A percentile compares a stretch with the other conserved stretches of the same genome.
Evolutionary conservation across 2,329 filamentous ascomycete species (phyloP).

Genomic region (Westerdykella aurantiaca): DNA sequence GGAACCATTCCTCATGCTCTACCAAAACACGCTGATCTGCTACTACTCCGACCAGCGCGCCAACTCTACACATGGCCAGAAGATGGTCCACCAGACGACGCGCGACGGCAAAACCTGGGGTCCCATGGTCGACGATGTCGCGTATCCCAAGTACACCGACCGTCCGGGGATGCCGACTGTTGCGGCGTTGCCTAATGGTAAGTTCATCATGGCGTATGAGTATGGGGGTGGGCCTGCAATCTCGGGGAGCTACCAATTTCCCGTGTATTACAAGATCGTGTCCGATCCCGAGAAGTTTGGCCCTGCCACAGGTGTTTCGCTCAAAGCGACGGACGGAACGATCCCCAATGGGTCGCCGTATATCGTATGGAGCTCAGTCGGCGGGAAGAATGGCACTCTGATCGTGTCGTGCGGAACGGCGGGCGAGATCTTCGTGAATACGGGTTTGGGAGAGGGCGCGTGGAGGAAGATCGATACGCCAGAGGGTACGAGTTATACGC

Average conservation of each 20-base stretch:
- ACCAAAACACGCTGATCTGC: conserved; percentile 55
- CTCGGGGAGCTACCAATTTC: conserved; percentile 38
- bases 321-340: conserved; percentile 44
- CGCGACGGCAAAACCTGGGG: conserved; percentile 57
- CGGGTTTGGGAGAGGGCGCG: conserved; percentile 39
- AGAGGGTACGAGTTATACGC: conserved; percentile 42
- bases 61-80: conserved; percentile 57
- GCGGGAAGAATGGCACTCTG: conserved; percentile 47
- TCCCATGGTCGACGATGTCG: conserved; percentile 55
- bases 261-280: conserved; percentile 50
- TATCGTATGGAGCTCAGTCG: conserved; percentile 47
- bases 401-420: conserved; percentile 42
- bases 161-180: conserved; percentile 66
- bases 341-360: conserved; percentile 46
- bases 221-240: conserved; percentile 47
- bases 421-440: conserved; percentile 45
- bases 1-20: conserved; percentile 62
- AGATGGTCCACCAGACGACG: conserved; percentile 60
- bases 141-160: conserved; percentile 56
- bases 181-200: conserved; percentile 51
- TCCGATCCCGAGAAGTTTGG: conserved; percentile 45
- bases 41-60: conserved; percentile 71
- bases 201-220: conserved; percentile 62
- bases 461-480: conserved; percentile 44
- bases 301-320: conserved; percentile 35